A percentile compares a stretch with the other conserved stretches of the same genome.
Evolutionary conservation across 2,329 filamentous ascomycete species (phyloP).

Genomic region (Beauveria sp.): DNA sequence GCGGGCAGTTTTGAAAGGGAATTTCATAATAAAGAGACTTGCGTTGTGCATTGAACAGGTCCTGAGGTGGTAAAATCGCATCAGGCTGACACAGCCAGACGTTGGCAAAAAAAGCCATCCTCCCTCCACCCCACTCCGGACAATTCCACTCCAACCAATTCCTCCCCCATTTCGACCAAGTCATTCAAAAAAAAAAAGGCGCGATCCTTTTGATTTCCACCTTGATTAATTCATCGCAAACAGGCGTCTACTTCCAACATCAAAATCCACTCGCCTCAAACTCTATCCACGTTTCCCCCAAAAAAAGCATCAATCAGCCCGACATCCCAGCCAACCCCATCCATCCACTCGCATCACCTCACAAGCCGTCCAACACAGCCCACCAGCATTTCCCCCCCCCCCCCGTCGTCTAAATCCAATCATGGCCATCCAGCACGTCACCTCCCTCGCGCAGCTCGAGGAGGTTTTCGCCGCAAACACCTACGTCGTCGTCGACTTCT

Average conservation of each 20-base stretch:
- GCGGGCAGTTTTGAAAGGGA: too few relatives aligned
- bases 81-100: neutral
- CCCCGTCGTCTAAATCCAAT: neutral
- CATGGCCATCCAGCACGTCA: conserved; percentile 22
- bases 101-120: neutral
- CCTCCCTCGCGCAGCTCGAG: conserved; percentile 25
- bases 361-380: neutral
- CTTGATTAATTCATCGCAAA: too few relatives aligned
- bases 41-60: neutral
- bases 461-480: conserved; percentile 30
- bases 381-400: conserved; percentile 1
- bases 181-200: too few relatives aligned
- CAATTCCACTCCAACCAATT: neutral
- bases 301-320: too few relatives aligned
- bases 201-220: too few relatives aligned
- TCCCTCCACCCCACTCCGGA: conserved; percentile 7
- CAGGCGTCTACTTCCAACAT: too few relatives aligned
- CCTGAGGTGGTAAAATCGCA: neutral
- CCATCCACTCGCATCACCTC: neutral
- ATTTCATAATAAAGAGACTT: too few relatives aligned
- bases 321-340: too few relatives aligned
- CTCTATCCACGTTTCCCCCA: too few relatives aligned
- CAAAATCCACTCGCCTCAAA: too few relatives aligned
- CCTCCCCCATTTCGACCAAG: neutral
- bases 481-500: conserved; percentile 41